Base-by-base conservation (phyloP, 108 stramenopile species). In the Nannochloropsis gaditana region DNA sequence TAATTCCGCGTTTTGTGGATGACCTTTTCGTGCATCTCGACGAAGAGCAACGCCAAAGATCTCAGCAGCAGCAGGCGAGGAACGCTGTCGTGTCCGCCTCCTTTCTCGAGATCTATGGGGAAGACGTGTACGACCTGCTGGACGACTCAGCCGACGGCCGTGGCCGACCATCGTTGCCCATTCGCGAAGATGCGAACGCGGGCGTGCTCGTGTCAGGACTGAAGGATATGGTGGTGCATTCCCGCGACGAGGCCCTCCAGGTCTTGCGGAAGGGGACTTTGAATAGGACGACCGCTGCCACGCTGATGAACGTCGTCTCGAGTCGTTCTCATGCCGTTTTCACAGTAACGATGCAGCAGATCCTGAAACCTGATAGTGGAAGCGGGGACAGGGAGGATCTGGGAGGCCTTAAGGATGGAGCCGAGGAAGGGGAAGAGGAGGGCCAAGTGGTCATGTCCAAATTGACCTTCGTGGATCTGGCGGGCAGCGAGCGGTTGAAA, bases 51-150 rank as follows among this genome's bases (percentile, higher is more conserved):
- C 19, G 79, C 43, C 83, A 83, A 43, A 42, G 80, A 43, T 79
- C 92, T 80, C 85, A 90, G 87, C 50, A 83, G 3, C 90, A 92
- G 81, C 89, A 93, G 83, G 87, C 84, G 82, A 89, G 85, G 6
- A 84, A 73, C 59, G n/a, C 59, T 4, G 59, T 73, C 19, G 59
- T 96, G 79, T 86, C 91, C 19, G 94, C 94, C 19, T 93, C 95
- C 45, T 97, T 97, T 88, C 92, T 97, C 3, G 97, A 97, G 91
- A 95, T 97, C 1, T 96, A 96, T 85, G 95, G 95, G 6, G 95
- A 97, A 84, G 95, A 96, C 84, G 94, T 96, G 43, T 93, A 93
- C 86, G 97, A 97, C 86, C 87, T 97, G 21, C 88, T 96, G 6
- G 86, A 88, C 47, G 84, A 79, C 43, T 85, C 85, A 15, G 83